Evolutionary conservation across 495 filamentous ascomycete genomes (phyloP).

Genomic region (Trichoderma virens): DNA sequence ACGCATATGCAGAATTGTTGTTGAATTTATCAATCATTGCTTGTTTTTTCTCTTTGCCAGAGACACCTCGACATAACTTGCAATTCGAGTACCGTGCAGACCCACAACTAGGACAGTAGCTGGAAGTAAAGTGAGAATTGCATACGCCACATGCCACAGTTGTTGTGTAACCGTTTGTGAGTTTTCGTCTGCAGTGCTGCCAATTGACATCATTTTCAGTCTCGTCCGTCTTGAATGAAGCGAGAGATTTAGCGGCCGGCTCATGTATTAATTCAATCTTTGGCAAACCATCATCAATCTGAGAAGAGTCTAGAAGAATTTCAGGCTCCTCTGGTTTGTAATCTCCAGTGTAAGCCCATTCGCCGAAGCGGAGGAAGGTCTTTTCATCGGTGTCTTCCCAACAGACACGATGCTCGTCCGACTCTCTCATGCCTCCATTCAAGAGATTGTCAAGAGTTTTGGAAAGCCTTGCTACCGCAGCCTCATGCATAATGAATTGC

Average conservation of each 20-base stretch:
- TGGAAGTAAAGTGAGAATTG: background rate
- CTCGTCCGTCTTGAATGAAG: background rate
- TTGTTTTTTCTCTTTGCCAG: background rate
- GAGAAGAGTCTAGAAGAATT: background rate
- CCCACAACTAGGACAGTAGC: background rate
- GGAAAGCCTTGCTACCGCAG: background rate
- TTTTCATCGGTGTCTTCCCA: background rate
- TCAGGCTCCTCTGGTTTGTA: background rate
- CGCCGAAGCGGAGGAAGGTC: background rate
- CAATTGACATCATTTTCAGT: background rate
- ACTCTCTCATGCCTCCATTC: background rate
- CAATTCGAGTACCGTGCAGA: background rate
- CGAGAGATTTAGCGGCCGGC: background rate
- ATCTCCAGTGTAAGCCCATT: background rate
- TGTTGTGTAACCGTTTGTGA: no score
- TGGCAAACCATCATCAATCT: no score
- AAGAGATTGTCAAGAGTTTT: background rate
- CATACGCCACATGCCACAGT: background rate
- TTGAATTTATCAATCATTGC: background rate
- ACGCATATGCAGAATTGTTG: background rate
- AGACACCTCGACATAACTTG: background rate
- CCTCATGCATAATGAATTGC: background rate
- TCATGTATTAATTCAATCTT: background rate
- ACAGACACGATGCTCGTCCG: background rate
- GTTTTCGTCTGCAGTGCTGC: background rate